These are phyloP conservation scores for Tolypocladium pustulatum DNA, from an alignment of 2,329 filamentous ascomycete genomes.

Conservation along the genomic window DNA sequence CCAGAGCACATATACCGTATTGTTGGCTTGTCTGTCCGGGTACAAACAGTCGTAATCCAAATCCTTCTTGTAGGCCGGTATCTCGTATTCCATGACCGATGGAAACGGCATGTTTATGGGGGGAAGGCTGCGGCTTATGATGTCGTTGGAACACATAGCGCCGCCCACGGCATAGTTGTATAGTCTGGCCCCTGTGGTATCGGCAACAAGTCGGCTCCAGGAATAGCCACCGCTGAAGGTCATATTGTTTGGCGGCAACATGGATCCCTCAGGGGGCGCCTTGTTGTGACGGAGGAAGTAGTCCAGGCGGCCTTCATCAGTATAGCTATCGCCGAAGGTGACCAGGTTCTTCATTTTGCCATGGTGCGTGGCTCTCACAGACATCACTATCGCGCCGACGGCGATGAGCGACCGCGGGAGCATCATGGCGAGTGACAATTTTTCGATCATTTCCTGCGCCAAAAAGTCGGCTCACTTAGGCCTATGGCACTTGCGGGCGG, in stretches of 20 bases:
- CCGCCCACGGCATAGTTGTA: slow-evolving; percentile 65
- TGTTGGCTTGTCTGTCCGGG: slow-evolving; percentile 33
- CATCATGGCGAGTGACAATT: background rate
- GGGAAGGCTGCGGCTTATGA: slow-evolving; percentile 45
- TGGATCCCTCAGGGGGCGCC: slow-evolving; percentile 49
- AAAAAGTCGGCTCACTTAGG: background rate
- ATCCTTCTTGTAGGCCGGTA: slow-evolving; percentile 46
- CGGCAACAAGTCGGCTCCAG: slow-evolving; percentile 58
- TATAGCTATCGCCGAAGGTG: slow-evolving; percentile 67
- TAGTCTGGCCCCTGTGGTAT: slow-evolving; percentile 43
- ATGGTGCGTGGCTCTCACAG: background rate
- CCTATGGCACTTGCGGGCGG: background rate
- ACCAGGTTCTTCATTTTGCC: slow-evolving; percentile 39
- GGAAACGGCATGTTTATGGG: slow-evolving; percentile 47
- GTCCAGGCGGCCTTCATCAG: slow-evolving; percentile 55
- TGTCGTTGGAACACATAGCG: slow-evolving; percentile 60
- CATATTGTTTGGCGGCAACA: slow-evolving; percentile 32
- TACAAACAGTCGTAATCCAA: slow-evolving; percentile 27
- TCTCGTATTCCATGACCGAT: slow-evolving; percentile 49
- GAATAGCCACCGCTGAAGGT: slow-evolving; percentile 56
- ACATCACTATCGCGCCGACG: background rate
- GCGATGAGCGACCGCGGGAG: background rate
- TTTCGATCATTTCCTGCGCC: background rate
- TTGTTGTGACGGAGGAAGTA: slow-evolving; percentile 54
- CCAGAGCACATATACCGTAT: slow-evolving; percentile 67